Evolutionary conservation across 495 filamentous ascomycete species (phyloP).

Genomic region (Hapsidospora chrysogenum): DNA sequence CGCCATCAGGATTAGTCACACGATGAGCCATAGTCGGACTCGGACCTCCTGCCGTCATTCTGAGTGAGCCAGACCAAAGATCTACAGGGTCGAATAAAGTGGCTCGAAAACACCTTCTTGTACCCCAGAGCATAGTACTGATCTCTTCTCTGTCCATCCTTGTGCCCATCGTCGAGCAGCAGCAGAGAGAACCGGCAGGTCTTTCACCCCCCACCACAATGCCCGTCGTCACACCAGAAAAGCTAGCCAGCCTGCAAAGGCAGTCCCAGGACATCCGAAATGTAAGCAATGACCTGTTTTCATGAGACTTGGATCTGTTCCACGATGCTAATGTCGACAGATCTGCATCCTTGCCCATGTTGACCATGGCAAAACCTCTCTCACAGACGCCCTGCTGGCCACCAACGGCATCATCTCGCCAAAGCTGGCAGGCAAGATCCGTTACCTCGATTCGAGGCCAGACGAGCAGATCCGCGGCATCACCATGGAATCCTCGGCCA

Average conservation of each 20-base stretch:
- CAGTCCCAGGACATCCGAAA: conserved; percentile 78
- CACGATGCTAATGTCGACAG: conserved; percentile 22
- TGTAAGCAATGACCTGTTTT: conserved; percentile 39
- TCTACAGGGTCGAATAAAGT: too few relatives aligned
- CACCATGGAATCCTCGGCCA: conserved; percentile 98
- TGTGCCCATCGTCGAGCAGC: too few relatives aligned
- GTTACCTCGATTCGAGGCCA: conserved; percentile 89
- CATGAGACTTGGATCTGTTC: background rate
- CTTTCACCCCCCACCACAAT: conserved; percentile 13
- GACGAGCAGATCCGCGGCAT: conserved; percentile 96
- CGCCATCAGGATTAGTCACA: too few relatives aligned
- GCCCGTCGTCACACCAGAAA: conserved; percentile 77
- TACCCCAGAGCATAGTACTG: too few relatives aligned
- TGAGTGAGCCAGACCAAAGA: too few relatives aligned
- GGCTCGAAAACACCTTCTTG: too few relatives aligned
- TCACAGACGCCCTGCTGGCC: conserved; percentile 90
- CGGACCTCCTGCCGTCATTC: too few relatives aligned
- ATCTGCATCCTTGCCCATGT: conserved; percentile 97
- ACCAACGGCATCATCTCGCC: conserved; percentile 99
- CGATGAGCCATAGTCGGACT: too few relatives aligned
- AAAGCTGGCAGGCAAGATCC: conserved; percentile 92
- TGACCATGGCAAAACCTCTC: conserved; percentile 96
- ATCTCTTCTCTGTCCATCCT: too few relatives aligned
- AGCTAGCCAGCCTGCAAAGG: conserved; percentile 70
- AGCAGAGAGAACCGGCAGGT: too few relatives aligned